Percentiles rank a stretch among this genome's conserved stretches.
phyloP scores from a whole-genome alignment of 2,329 filamentous ascomycete genomes.

The Didymella arachidicola region DNA sequence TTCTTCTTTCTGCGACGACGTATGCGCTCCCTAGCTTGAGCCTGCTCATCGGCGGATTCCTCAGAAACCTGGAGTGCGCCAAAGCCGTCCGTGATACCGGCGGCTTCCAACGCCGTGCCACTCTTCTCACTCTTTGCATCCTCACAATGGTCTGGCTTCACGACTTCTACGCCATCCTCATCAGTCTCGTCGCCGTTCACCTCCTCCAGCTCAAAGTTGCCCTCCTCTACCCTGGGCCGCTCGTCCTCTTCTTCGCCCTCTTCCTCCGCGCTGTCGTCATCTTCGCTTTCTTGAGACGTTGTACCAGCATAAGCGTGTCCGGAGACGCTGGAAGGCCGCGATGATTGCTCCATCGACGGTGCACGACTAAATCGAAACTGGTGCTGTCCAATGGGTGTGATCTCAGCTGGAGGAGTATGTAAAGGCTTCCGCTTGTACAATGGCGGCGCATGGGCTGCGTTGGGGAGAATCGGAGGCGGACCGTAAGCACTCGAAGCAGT shows the following conservation, averaged over 20 bases:
- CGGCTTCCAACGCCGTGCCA: conserved; percentile 38
- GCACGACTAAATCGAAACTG: conserved; percentile 50
- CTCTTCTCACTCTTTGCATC: conserved; percentile 51
- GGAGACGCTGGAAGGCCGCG: conserved; percentile 49
- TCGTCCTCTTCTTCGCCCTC: conserved; percentile 40
- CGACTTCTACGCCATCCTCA: conserved; percentile 53
- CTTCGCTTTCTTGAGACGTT: conserved; percentile 45
- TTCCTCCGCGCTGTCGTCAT: conserved; percentile 35
- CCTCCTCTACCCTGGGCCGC: conserved; percentile 36
- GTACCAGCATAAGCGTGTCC: conserved; percentile 42
- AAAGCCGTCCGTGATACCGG: conserved; percentile 43
- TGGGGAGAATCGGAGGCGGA: conserved; percentile 40
- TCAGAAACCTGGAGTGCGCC: conserved; percentile 47
- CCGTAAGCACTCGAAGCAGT: conserved; percentile 45
- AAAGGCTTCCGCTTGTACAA: conserved; percentile 44
- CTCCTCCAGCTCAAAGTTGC: conserved; percentile 55
- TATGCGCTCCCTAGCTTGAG: conserved; percentile 32
- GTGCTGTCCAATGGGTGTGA: conserved; percentile 48
- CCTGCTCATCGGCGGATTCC: conserved; percentile 46
- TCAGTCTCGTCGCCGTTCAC: conserved; percentile 50
- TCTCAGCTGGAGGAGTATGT: conserved; percentile 50
- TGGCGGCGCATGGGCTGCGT: conserved; percentile 44
- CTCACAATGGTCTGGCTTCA: conserved; percentile 55
- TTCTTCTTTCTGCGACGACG: conserved; percentile 51
- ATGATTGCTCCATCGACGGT: conserved; percentile 46